Evolutionary conservation across 2,329 filamentous ascomycete species (phyloP).

Genomic region (Hymenoscyphus infarciens): DNA sequence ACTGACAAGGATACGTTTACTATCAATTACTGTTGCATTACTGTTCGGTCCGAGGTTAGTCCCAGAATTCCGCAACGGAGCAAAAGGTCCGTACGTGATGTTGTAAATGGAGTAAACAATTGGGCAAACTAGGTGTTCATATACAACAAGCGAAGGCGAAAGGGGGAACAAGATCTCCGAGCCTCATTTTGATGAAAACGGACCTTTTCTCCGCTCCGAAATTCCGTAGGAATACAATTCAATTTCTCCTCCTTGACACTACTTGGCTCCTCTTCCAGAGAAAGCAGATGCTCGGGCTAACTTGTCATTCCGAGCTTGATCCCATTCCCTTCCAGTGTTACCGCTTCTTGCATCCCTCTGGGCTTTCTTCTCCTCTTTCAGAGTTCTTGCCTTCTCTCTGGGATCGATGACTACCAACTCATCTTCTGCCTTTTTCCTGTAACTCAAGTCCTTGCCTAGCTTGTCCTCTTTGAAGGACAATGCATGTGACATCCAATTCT

Average conservation of each 20-base stretch:
- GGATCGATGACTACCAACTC: conserved; percentile 93
- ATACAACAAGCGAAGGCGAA: background rate
- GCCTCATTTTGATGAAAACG: background rate
- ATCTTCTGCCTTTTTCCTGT: conserved; percentile 87
- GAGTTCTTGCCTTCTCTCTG: conserved; percentile 71
- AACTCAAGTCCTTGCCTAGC: conserved; percentile 84
- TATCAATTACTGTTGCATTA: background rate
- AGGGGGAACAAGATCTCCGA: background rate
- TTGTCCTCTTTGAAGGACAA: conserved; percentile 86
- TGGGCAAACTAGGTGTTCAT: background rate
- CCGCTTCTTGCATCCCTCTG: conserved; percentile 50
- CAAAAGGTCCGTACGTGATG: too few species aligned
- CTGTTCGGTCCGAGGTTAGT: background rate
- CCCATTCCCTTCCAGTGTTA: conserved; percentile 55
- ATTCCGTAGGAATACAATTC: background rate
- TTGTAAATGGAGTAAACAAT: background rate
- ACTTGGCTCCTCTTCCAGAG: conserved; percentile 55
- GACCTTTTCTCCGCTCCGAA: background rate
- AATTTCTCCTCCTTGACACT: conserved; percentile 4
- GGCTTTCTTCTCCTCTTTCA: conserved; percentile 62
- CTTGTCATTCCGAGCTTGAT: conserved; percentile 55
- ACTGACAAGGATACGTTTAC: background rate
- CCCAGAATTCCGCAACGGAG: background rate
- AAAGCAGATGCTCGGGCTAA: conserved; percentile 51
- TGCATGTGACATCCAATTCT: conserved; percentile 82